Evolutionary conservation across 192 early-diverging fungal genomes (phyloP), one percentile per base, ranked within the genome.

Genomic region (Mortierella hygrophila): DNA sequence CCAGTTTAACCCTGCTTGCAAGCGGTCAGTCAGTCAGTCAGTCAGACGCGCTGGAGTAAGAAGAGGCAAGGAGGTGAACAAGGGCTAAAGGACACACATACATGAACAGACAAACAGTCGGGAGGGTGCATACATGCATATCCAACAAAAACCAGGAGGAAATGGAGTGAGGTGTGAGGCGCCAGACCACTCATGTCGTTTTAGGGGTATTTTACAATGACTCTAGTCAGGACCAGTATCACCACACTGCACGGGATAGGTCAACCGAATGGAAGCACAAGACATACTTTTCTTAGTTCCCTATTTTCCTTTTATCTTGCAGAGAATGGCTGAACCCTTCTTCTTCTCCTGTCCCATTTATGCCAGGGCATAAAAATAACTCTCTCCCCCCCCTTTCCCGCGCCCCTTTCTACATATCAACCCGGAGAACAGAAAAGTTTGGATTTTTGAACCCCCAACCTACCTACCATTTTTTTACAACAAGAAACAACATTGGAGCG

Each of bases 301-400:
- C 11, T 65, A 32, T 60, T n/a, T 65, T n/a, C 1, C 11, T 11
- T 63, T 63, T 32, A 32, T 32, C n/a, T 26, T 65, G 49, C 15
- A 49, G 49, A 52, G 18, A 20, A 52, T 52, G 16, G 18, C 18
- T 65, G 60, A 65, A 8, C 26, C 60, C n/a, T n/a, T 3, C 29
- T 13, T 29, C 60, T 29, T 16, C 60, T 32, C 26, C 11, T 32
- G 57, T 65, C 29, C 60, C 60, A 32, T 4, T 29, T 23, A 60
- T 32, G 29, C 20, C 23, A 60, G 60, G 60, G 60, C 60, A 29
- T 65, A 65, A 65, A 65, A 65, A 65, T 65, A 65, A 65, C 29
- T 65, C 38, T 4, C 21, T 3, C 55, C 55, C 7, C 4, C 55
- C 7, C 4, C 55, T 18, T 32, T 29, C 60, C 60, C 11, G 3